Evolutionary conservation across 352 stramenopile genomes (phyloP), one percentile per base, ranked within the genome.

Genomic region (Globisporangium paddicum): DNA sequence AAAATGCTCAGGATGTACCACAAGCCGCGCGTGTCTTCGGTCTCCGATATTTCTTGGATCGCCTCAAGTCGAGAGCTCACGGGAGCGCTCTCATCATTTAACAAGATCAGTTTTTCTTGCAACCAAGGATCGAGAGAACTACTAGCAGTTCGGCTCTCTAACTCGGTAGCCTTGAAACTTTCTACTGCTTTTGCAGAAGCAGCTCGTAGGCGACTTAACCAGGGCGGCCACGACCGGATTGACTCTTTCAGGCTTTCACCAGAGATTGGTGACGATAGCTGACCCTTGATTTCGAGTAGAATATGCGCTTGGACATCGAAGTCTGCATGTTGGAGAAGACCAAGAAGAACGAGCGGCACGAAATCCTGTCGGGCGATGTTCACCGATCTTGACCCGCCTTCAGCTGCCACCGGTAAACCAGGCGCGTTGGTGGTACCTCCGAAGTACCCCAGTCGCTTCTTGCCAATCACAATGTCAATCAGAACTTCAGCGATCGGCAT

Each of bases 221-320:
- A 92, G 14, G 73, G 65, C 28, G 82, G 80, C 82, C 82, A 92
- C 3, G 80, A 87, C 40, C 83, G 69, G 48, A 90, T 79, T n/a
- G 75, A 60, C 67, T 93, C 83, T 55, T 86, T 82, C 25, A 82
- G 60, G 18, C 55, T 80, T 42, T 87, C 73, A 10, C 78, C 77
- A 42, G 72, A 66, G 1, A 70, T 70, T 7, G 68, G 50, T 10
- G 71, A 82, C 18, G 68, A 51, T n/a, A 89, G 11, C 41, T 87
- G 68, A 21, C 62, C 28, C 38, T 73, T 71, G 50, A 91, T 70
- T 70, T 91, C 83, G 23, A 68, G 63, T 3, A 93, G 62, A 5
- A 90, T 38, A 14, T 65, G 60, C 16, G 73, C 58, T 69, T 90
- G 83, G 1, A 89, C 73, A 48, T 77, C 46, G 26, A 77, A 67